These are phyloP conservation scores for Arabidopsis lyrata DNA, from an alignment of 441 rosid genomes.

Conservation along the genomic window DNA sequence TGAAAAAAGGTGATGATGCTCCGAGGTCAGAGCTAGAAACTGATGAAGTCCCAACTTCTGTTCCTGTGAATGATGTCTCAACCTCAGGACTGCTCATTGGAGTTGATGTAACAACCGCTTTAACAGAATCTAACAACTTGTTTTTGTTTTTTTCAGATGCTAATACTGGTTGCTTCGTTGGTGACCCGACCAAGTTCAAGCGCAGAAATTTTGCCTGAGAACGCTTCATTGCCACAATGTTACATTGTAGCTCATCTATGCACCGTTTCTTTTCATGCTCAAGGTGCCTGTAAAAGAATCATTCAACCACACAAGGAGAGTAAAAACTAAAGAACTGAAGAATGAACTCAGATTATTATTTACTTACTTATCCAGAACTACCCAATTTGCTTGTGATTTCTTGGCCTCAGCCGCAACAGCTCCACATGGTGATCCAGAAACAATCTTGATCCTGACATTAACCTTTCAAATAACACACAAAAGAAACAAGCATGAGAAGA, in stretches of 20 bases:
- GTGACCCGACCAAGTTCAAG: constrained; percentile 82
- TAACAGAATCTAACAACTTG: constrained; percentile 57
- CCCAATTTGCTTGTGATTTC: constrained; percentile 84
- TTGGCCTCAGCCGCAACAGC: constrained; percentile 92
- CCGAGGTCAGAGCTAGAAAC: constrained; percentile 94
- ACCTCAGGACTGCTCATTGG: constrained; percentile 95
- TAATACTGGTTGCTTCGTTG: constrained; percentile 57
- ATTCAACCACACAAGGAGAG: constrained; percentile 5
- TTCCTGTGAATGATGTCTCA: constrained; percentile 83
- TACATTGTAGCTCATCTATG: constrained; percentile 92
- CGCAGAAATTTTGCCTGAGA: constrained; percentile 92
- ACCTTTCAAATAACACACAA: constrained; percentile 55
- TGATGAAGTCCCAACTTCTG: constrained; percentile 93
- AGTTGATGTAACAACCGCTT: constrained; percentile 60
- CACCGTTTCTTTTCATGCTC: constrained; percentile 84
- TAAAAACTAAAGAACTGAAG: neutral
- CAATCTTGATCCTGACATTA: constrained; percentile 90
- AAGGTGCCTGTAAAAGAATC: constrained; percentile 65
- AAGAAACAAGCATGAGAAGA: constrained; percentile 29
- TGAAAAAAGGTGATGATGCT: constrained; percentile 73
- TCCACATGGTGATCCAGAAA: constrained; percentile 83
- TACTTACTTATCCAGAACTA: constrained; percentile 84
- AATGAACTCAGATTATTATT: constrained; percentile 29
- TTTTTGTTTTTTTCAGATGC: constrained; percentile 54
- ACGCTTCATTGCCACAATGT: constrained; percentile 91